phyloP scores from a whole-genome alignment of 2,329 filamentous ascomycete genomes.

The Metarhizium brunneum region DNA sequence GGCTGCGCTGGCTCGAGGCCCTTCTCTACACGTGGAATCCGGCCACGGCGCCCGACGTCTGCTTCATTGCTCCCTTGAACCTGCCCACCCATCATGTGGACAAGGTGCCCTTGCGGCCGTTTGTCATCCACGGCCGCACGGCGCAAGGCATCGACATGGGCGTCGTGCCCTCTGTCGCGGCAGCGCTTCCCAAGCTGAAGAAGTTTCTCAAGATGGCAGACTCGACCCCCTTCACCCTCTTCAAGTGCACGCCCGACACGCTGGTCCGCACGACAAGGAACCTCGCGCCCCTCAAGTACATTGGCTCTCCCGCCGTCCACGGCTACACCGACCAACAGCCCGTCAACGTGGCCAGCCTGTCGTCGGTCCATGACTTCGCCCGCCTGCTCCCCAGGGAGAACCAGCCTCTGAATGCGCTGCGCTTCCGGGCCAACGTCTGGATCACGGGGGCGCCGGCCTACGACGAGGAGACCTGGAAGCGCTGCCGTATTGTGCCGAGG shows the following conservation, averaged over 20 bases:
- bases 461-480: neutral
- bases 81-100: neutral
- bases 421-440: constrained; percentile 1
- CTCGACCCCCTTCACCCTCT: neutral
- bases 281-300: constrained; percentile 1
- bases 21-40: neutral
- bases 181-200: neutral
- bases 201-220: neutral
- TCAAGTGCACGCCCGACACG: neutral
- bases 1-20: neutral
- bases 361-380: neutral
- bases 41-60: neutral
- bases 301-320: neutral
- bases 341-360: neutral
- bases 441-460: neutral
- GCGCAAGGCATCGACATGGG: constrained; percentile 1
- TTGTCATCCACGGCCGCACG: neutral
- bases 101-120: neutral
- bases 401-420: constrained; percentile 1
- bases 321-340: constrained; percentile 4
- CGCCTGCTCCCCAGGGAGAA: neutral
- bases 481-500: neutral
- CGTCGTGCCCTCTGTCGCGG: neutral
- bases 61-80: neutral
- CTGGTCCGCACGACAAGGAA: neutral